Percentiles rank a stretch among this genome's conserved stretches.
Conservation (phyloP, 495 filamentous ascomycete species). For the Hyaloscypha variabilis region DNA sequence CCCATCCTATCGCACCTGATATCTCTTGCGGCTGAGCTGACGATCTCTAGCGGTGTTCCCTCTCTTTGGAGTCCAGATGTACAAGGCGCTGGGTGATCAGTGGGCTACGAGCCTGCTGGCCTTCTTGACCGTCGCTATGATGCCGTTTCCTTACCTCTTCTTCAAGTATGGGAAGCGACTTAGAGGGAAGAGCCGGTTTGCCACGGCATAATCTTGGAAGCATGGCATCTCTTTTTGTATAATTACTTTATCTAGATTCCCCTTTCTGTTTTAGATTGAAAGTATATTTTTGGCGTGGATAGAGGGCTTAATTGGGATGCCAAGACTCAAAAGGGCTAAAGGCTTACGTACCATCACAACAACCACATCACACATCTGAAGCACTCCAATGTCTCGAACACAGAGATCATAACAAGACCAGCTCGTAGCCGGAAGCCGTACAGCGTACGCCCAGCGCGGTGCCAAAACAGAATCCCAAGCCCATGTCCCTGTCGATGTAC, state of each 20-base stretch:
- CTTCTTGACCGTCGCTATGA: slow-evolving; percentile 49
- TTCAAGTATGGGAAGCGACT: slow-evolving; percentile 47
- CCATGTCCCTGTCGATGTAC: neutral
- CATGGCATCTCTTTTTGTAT: neutral
- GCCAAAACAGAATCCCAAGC: neutral
- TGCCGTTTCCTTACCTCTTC: slow-evolving; percentile 48
- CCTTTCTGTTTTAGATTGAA: neutral
- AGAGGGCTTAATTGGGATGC: slow-evolving; percentile 11
- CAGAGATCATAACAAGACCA: slow-evolving; percentile 1
- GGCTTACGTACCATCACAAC: neutral
- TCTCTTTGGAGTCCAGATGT: slow-evolving; percentile 55
- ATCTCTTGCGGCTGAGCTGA: slow-evolving; percentile 26
- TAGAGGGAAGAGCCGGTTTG: slow-evolving; percentile 51
- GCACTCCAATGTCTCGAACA: neutral
- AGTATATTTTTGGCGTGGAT: slow-evolving; percentile 13
- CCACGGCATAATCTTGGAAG: slow-evolving; percentile 24
- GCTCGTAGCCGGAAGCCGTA: too few species aligned
- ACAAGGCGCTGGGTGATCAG: slow-evolving; percentile 48
- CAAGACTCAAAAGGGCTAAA: too few species aligned
- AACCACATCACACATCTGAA: neutral
- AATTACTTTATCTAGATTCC: neutral
- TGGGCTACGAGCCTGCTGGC: slow-evolving; percentile 54
- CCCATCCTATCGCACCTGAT: neutral
- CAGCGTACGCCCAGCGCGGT: neutral
- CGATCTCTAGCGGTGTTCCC: slow-evolving; percentile 44